Evolutionary conservation across 163 green algal genomes (phyloP), one percentile per base, ranked within the genome.

Genomic region (Scenedesmus sp.): DNA sequence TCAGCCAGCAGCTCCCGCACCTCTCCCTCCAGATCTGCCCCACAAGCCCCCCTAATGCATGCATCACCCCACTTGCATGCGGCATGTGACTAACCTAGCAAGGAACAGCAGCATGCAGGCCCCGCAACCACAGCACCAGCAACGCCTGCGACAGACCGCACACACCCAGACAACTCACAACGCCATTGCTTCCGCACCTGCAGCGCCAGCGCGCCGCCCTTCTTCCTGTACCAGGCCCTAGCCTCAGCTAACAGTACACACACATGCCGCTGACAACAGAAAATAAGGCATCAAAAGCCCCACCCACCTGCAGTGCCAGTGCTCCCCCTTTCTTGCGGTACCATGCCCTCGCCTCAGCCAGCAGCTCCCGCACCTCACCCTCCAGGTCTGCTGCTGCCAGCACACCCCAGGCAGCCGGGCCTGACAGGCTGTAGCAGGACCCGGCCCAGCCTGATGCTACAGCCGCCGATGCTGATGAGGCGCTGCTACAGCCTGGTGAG

Each of bases 311-410:
- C 89, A 98, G 92, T 1, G 92, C 46, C 20, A 95, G 74, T 20
- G 91, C 96, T 5, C 93, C 89, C 57, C 96, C 95, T 73, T 93
- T 93, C 79, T 88, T 93, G 64, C 86, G 88, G 89, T 96, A 96
- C 34, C 89, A 93, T 2, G 52, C 88, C 0, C 93, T 64, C 1
- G 93, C 93, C 15, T 95, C 93, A 1, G 82, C n/a, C 57, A 94
- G 81, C 84, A 95, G 74, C 90, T 94, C 92, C 20, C 86, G 74
- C 4, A 93, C 84, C 67, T 95, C 93, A 8, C 56, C 86, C 89
- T 91, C 87, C 57, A 91, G 34, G 1, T 95, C 93, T 76, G 94
- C 67, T 13, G 54, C 73, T 10, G 87, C 52, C 92, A 97, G 90
- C 46, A 92, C 93, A 0, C 16, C 20, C 79, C 88, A 92, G n/a